Evolutionary conservation across 2,329 filamentous ascomycete species (phyloP), one percentile per base, ranked within the genome.

Genomic region (Colletotrichum liriopes): DNA sequence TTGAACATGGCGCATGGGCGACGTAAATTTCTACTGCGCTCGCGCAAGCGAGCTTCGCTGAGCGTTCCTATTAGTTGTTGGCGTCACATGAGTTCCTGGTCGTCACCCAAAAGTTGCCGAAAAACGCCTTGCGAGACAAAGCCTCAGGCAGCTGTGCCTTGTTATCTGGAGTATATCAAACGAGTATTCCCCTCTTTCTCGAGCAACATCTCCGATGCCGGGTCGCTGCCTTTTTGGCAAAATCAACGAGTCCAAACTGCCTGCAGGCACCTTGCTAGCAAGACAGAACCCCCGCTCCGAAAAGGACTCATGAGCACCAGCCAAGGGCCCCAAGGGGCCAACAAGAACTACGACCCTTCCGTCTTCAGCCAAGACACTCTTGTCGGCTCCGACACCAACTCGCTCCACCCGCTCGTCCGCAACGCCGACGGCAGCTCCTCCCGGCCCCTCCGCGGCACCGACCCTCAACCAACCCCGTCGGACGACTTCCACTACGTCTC

Each of bases 401-500:
- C 70, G 3, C 32, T 55, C 29, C 29, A 35, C 32, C 65, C 70
- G 7, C 70, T 69, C 14, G 18, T 56, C 39, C 59, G 70, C 47
- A 51, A 63, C 12, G 65, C 29, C 29, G 54, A 45, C 60, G 45
- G 26, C 6, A 11, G 16, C 23, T 16, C 26, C 18, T 32, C 18
- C 41, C 23, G 12, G 16, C 41, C 64, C 12, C 69, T 72, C 52
- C 52, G 59, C 1, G 69, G 69, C 16, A 72, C 59, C 2, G 55
- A 72, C 2, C 69, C 55, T 12, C 60, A 64, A 43, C 65, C 72
- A 14, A 18, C 54, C 1, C 26, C 47, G 35, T 18, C 64, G 14
- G 72, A 74, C 49, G 47, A 73, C 60, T 74, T 43, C 65, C 62
- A 73, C 65, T 49, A 59, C 47, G 51, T 64, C 26, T 65, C 71